phyloP scores from a whole-genome alignment of 495 filamentous ascomycete species.

The Penicillium canescens region DNA sequence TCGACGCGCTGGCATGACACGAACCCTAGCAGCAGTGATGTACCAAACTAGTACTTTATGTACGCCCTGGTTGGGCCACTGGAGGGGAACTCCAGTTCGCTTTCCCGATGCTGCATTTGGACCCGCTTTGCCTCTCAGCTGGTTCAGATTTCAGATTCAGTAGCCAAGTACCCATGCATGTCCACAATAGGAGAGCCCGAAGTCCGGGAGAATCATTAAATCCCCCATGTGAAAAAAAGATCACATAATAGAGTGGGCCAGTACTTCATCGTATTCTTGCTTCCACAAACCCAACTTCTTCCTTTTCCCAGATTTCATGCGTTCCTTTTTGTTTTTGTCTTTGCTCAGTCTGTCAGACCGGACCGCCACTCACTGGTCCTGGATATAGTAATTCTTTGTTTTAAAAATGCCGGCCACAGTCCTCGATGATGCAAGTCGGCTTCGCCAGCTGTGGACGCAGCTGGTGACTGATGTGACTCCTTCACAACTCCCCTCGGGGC shows the following conservation, averaged over 20 bases:
- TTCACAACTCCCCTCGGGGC: constrained; percentile 14
- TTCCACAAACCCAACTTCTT: background rate
- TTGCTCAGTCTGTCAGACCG: constrained; percentile 9
- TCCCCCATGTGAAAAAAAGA: constrained; percentile 3
- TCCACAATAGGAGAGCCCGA: background rate
- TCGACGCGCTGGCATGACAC: too few species aligned
- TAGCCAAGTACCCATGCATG: background rate
- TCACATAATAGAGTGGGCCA: constrained; percentile 2
- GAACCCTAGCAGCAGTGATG: background rate
- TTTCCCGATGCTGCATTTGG: background rate
- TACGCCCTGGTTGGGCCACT: background rate
- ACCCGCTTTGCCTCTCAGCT: background rate
- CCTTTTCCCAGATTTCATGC: background rate
- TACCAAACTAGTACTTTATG: background rate
- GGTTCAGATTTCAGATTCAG: background rate
- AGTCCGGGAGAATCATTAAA: background rate
- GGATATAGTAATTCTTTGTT: constrained; percentile 2
- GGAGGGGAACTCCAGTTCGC: background rate
- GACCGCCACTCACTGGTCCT: constrained; percentile 2
- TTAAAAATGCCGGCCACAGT: constrained; percentile 14
- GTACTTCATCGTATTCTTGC: background rate
- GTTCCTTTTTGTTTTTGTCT: background rate
- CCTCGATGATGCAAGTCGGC: constrained; percentile 13
- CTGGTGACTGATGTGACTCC: constrained; percentile 18
- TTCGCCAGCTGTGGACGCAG: constrained; percentile 15